Conservation (phyloP, 164 flowering plant species). For the Piper betle region DNA sequence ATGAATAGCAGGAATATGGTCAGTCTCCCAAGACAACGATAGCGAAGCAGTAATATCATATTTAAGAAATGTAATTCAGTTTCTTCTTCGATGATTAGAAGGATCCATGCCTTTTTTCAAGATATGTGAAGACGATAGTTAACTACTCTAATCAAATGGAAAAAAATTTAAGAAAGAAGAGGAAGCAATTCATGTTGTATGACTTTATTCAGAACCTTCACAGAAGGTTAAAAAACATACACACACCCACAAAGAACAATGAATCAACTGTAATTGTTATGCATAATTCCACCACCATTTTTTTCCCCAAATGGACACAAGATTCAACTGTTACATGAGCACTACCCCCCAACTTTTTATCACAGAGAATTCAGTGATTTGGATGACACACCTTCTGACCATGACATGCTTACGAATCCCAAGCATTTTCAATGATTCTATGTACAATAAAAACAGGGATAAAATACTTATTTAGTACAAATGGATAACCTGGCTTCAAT, state of each 20-base stretch:
- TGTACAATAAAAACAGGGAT: constrained; percentile 18
- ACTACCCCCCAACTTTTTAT: constrained; percentile 5
- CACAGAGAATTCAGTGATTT: constrained; percentile 7
- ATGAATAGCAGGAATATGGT: no score
- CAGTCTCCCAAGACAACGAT: no score
- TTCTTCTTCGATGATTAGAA: no score
- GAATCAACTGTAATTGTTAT: not conserved
- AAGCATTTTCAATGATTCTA: constrained; percentile 16
- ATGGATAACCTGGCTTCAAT: not conserved
- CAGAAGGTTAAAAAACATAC: no score
- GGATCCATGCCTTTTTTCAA: no score
- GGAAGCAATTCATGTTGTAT: no score
- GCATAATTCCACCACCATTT: not conserved
- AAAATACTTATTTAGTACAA: constrained; percentile 6
- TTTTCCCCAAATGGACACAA: not conserved
- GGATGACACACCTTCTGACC: constrained; percentile 5
- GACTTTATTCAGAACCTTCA: no score
- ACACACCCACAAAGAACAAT: not conserved
- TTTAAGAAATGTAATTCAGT: no score
- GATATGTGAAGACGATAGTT: no score
- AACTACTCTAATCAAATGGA: no score
- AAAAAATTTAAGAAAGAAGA: no score
- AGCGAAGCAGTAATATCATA: no score
- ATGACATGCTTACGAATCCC: constrained; percentile 5
- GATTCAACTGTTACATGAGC: not conserved